Base-by-base conservation (phyloP, 768 basidiomycete genomes). In the Boletus rubroflammeus region DNA sequence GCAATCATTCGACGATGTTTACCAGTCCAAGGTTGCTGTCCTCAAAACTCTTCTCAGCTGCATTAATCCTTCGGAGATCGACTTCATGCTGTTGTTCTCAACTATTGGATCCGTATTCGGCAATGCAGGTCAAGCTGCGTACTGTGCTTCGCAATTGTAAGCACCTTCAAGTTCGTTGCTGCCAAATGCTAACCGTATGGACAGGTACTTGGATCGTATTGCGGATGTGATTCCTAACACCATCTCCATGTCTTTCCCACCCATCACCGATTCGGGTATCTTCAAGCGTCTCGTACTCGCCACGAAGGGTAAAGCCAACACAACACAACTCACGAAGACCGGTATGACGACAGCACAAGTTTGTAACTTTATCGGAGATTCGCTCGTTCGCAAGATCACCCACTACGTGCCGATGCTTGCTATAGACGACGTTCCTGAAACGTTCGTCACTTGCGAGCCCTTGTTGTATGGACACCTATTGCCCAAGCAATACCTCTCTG, bases 51-150 rank as follows among this genome's bases (percentile, higher is more conserved):
- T 63, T 26, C 50, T 57, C 11, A 44, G 51, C 14, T 63, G 62
- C 45, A 32, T 63, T 5, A 42, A 61, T 47, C 62, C 58, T 34
- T 40, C 47, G 2, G 25, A 51, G 15, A 54, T 73, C 26, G 71
- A 72, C 42, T 72, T 73, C 43, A 56, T 72, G 6, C 42, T 72
- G 13, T 55, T 70, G 42, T 72, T 72, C 58, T 72, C 72, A 6
- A 72, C 71, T 0, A 67, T 71, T 21, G 64, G 67, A 3, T 68
- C 72, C 6, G 63, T 73, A 0, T 72, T 72, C 25, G 71, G 71
- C 0, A 64, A 63, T 50, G 62, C 62, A 3, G 62, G 62, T 17
- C 62, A 63, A 45, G 62, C 62, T n/a, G 59, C 62, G 6, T 63
- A 63, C 43, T 64, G 62, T 19, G 59, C 62, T 21, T 64, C 62